These are phyloP conservation scores for Trichoderma cornu-damae DNA, from an alignment of 2,329 filamentous ascomycete genomes.

Conservation along the genomic window DNA sequence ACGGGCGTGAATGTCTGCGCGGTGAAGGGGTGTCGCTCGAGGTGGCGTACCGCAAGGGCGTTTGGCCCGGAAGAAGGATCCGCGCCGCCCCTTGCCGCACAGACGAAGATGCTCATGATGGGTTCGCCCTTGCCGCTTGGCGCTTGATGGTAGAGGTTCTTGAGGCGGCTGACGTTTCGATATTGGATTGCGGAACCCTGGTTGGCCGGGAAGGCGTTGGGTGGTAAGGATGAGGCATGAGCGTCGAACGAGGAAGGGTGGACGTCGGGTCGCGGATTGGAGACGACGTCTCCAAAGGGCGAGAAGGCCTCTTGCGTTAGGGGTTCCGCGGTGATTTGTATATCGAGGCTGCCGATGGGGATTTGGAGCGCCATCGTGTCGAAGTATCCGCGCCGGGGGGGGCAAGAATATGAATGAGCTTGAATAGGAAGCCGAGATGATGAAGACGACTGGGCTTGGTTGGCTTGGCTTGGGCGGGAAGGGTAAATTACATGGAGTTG, in stretches of 20 bases:
- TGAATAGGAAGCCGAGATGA: neutral
- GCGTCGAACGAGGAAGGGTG: conserved; percentile 45
- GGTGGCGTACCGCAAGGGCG: conserved; percentile 58
- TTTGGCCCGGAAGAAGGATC: conserved; percentile 21
- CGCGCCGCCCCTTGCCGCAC: conserved; percentile 39
- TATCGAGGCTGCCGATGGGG: conserved; percentile 23
- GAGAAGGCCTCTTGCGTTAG: conserved; percentile 66
- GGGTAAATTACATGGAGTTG: neutral
- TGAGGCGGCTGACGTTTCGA: conserved; percentile 67
- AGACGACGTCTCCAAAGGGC: conserved; percentile 76
- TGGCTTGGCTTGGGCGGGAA: no score
- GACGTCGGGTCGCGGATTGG: conserved; percentile 61
- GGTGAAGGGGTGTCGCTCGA: conserved; percentile 91
- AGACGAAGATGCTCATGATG: conserved; percentile 86
- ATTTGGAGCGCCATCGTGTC: conserved; percentile 27
- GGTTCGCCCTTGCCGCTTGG: conserved; percentile 52
- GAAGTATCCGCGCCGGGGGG: no score
- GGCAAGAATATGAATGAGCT: neutral
- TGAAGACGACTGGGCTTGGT: neutral
- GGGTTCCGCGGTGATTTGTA: conserved; percentile 52
- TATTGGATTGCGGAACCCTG: conserved; percentile 89
- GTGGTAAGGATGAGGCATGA: conserved; percentile 35
- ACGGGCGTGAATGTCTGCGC: conserved; percentile 89
- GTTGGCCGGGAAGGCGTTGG: conserved; percentile 61
- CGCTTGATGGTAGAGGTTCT: conserved; percentile 63